Conservation (phyloP, 345 rosid genomes). For the Heritiera fomes region DNA sequence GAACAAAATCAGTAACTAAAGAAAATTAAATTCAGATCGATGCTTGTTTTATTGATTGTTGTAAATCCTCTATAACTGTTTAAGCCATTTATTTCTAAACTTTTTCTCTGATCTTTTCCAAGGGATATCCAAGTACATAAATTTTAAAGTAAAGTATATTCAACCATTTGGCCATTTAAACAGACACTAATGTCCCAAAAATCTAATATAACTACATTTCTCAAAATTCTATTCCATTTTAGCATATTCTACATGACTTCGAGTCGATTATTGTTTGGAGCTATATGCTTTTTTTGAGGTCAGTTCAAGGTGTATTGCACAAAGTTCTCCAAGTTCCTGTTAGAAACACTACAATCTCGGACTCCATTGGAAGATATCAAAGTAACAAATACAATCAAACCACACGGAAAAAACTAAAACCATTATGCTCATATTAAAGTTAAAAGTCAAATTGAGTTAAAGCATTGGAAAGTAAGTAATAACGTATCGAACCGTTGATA, state of each 20-base stretch:
- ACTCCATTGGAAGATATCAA: neutral
- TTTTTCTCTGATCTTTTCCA: neutral
- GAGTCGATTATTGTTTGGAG: neutral
- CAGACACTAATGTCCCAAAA: neutral
- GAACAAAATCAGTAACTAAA: neutral
- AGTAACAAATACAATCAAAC: neutral
- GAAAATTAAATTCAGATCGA: neutral
- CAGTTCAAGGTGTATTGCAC: neutral
- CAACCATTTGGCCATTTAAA: neutral
- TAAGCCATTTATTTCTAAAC: neutral
- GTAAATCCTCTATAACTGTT: neutral
- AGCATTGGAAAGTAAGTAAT: too few relatives aligned
- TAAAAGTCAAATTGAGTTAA: neutral
- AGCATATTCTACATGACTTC: neutral
- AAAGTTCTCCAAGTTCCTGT: neutral
- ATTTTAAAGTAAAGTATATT: neutral
- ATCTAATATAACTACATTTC: conserved; percentile 8
- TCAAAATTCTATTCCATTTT: neutral
- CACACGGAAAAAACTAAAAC: neutral
- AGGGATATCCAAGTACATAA: neutral
- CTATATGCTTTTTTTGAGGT: neutral
- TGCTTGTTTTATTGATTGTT: neutral
- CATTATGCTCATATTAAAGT: neutral
- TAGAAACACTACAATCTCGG: neutral
- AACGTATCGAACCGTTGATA: neutral